Base-by-base conservation (phyloP, 1,284 basidiomycete species). In the Trametes versicolor region DNA sequence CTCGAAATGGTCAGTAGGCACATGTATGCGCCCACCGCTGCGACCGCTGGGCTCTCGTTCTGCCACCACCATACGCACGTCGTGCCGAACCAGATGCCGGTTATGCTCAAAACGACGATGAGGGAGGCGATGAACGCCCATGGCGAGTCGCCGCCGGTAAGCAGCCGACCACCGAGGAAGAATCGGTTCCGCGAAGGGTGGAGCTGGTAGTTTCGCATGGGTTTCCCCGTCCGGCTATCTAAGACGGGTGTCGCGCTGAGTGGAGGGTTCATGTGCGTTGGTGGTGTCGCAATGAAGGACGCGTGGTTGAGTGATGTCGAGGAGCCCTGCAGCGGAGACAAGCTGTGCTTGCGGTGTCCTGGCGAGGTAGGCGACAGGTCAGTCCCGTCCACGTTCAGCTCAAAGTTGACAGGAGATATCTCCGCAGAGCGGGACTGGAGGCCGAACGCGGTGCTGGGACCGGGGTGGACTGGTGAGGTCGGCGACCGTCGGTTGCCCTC, bases 41-140 rank as follows among this genome's bases (percentile, higher is more conserved):
- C 87, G 15, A 94, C 87, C n/a, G 90, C 92, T 4, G 87, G 90
- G 66, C 88, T 88, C 69, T 89, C 83, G 72, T 94, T 83, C 36
- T 79, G 77, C 94, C 95, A 97, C 86, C 95, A 91, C 88, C 92
- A 96, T 23, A 91, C 89, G 64, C 90, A 90, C 4, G 94, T 96
- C 25, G 91, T 93, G 5, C 89, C 92, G 71, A 97, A 87, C 92
- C 92, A 98, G 9, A 90, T 78, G 0, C 90, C 93, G 1, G 90
- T 79, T 65, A 97, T 82, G 17, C 84, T 83, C 51, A 95, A 76
- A 48, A 93, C 78, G 21, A 96, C 63, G 5, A 79, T 74, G 57
- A 95, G 78, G 3, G 87, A 88, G 0, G 83, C 83, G 8, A 94
- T 73, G 71, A 97, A 93, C 4, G 94, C 93, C 81, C 86, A 88